Percentiles rank a stretch among this genome's conserved stretches.
phyloP scores from a whole-genome alignment of 768 basidiomycete species.

The Leccinum pellstonianum region DNA sequence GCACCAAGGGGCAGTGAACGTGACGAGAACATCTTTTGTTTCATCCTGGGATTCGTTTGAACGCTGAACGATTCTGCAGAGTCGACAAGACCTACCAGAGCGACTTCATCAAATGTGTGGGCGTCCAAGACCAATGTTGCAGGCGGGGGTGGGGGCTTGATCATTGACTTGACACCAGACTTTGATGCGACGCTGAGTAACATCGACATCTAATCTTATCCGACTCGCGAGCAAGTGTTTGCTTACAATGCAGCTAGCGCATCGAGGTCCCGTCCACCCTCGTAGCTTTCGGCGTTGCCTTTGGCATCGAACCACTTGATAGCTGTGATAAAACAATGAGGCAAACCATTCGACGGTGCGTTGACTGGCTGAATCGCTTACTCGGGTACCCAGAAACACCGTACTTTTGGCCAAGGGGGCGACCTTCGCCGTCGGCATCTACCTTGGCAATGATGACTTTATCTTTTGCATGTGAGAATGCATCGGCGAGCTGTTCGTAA shows the following conservation, averaged over 20 bases:
- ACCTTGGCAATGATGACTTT: constrained; percentile 90
- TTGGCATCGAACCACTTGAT: constrained; percentile 86
- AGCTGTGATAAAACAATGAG: constrained; percentile 45
- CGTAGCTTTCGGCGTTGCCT: constrained; percentile 67
- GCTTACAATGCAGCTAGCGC: constrained; percentile 72
- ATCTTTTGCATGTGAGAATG: constrained; percentile 74
- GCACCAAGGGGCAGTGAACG: constrained; percentile 87
- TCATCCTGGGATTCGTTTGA: constrained; percentile 43
- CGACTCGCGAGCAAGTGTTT: background rate
- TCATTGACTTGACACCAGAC: constrained; percentile 80
- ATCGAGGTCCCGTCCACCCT: constrained; percentile 79
- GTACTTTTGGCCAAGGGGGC: constrained; percentile 70
- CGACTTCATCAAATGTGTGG: constrained; percentile 74
- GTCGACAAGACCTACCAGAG: constrained; percentile 45
- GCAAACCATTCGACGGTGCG: background rate
- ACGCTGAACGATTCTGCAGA: background rate
- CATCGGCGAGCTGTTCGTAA: constrained; percentile 88
- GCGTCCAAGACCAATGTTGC: constrained; percentile 65
- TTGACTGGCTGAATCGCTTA: constrained; percentile 37
- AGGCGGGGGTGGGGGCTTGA: constrained; percentile 81
- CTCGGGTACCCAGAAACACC: constrained; percentile 87
- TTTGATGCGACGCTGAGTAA: constrained; percentile 63
- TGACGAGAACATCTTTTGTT: constrained; percentile 80
- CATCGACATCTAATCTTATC: background rate
- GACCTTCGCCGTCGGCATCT: constrained; percentile 87